Percentiles rank a stretch among this genome's conserved stretches.
Conservation (phyloP, 2,329 filamentous ascomycete genomes). For the Graphilbum fragrans region DNA sequence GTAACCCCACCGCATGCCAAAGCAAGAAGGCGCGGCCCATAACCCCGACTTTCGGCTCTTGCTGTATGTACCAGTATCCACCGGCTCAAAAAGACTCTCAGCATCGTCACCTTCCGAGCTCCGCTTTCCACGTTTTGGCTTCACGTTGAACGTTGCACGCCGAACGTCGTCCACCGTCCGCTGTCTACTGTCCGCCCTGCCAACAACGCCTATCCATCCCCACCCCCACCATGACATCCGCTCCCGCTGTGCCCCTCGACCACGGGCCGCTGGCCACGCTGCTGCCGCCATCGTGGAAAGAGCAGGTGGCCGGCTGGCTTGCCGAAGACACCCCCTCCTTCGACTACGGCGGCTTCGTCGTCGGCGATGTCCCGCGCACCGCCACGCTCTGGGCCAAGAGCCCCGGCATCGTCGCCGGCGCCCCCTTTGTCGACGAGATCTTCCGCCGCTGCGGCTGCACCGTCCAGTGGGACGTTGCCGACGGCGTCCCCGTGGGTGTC, state of each 20-base stretch:
- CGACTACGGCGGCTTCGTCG: conserved; percentile 95
- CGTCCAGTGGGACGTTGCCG: conserved; percentile 76
- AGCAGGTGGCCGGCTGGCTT: conserved; percentile 71
- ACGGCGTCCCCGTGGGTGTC: conserved; percentile 55
- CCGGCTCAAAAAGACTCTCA: no score
- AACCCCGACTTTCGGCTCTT: no score
- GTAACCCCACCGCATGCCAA: no score
- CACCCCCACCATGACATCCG: neutral
- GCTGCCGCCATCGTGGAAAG: conserved; percentile 75
- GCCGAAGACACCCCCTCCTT: conserved; percentile 94
- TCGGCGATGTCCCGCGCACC: conserved; percentile 55
- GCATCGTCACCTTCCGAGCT: no score
- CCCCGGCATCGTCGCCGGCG: conserved; percentile 73
- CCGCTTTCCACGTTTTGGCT: no score
- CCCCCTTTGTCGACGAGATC: conserved; percentile 92
- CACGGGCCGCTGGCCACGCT: conserved; percentile 48
- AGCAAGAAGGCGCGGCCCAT: no score
- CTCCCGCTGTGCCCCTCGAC: conserved; percentile 5
- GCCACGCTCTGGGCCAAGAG: conserved; percentile 60
- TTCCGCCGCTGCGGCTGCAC: conserved; percentile 81
- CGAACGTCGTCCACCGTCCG: neutral
- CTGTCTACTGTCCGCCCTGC: neutral
- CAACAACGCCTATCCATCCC: neutral
- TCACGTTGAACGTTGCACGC: no score
- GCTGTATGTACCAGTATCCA: no score